A percentile compares a stretch with the other conserved stretches of the same genome.
Conservation (phyloP, 2,329 filamentous ascomycete genomes). For the Rhynchosporium secalis region DNA sequence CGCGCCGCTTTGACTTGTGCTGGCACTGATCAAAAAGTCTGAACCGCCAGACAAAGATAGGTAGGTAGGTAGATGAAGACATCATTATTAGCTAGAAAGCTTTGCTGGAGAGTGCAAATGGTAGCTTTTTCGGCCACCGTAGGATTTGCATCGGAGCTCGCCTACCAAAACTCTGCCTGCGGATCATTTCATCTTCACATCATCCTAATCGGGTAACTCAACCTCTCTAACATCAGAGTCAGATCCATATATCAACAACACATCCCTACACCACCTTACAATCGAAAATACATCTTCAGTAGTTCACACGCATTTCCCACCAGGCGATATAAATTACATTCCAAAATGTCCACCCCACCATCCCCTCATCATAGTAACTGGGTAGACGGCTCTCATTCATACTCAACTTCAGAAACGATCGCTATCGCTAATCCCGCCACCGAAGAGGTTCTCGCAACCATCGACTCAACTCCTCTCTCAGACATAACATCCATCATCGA, state of each 20-base stretch:
- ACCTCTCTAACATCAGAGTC: neutral
- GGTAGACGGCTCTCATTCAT: constrained; percentile 27
- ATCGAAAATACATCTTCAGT: neutral
- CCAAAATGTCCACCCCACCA: neutral
- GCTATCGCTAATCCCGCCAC: constrained; percentile 29
- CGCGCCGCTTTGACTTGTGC: too few species aligned
- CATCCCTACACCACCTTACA: too few species aligned
- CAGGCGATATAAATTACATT: too few species aligned
- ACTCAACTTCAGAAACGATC: constrained; percentile 20
- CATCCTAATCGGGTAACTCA: constrained; percentile 10
- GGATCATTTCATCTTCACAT: neutral
- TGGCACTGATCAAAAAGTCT: too few species aligned
- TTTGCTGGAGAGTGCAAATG: too few species aligned
- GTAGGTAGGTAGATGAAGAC: too few species aligned
- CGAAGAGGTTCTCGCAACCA: constrained; percentile 26
- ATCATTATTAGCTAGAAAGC: too few species aligned
- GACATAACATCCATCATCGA: constrained; percentile 22
- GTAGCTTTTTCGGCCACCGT: neutral
- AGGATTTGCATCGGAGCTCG: constrained; percentile 6
- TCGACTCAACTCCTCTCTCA: constrained; percentile 25
- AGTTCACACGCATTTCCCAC: neutral
- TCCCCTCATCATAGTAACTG: constrained; percentile 26
- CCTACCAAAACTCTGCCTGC: neutral
- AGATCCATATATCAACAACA: neutral
- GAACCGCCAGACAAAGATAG: too few species aligned